A percentile compares a stretch with the other conserved stretches of the same genome.
Conservation (phyloP, 768 basidiomycete genomes). For the Pisolithus sp. region DNA sequence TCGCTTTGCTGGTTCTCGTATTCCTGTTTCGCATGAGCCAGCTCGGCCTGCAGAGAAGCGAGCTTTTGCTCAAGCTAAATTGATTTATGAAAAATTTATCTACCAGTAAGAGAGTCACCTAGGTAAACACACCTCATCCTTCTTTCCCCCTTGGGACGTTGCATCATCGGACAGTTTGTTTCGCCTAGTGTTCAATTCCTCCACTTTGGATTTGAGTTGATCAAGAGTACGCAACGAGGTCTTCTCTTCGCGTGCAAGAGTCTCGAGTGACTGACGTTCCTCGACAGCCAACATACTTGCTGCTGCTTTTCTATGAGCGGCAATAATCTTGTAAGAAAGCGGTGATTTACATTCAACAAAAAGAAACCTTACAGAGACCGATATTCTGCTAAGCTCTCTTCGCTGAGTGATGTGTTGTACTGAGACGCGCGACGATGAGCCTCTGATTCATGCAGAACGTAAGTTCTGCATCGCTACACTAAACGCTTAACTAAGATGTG, state of each 20-base stretch:
- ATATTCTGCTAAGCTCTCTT: conserved; percentile 86
- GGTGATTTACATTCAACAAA: background rate
- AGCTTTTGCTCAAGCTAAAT: conserved; percentile 55
- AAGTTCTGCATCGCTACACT: no score
- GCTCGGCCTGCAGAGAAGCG: conserved; percentile 47
- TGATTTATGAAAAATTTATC: conserved; percentile 14
- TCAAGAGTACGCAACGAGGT: conserved; percentile 55
- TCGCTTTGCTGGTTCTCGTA: conserved; percentile 84
- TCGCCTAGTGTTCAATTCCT: conserved; percentile 54
- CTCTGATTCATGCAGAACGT: conserved; percentile 37
- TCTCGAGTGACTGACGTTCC: conserved; percentile 83
- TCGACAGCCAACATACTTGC: conserved; percentile 77
- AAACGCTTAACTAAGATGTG: no score
- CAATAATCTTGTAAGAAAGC: background rate
- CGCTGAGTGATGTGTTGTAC: conserved; percentile 70
- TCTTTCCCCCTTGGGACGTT: conserved; percentile 40
- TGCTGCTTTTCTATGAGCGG: conserved; percentile 56
- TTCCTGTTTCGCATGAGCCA: conserved; percentile 65
- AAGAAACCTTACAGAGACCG: conserved; percentile 16
- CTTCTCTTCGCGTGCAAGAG: conserved; percentile 78
- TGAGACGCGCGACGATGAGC: conserved; percentile 66
- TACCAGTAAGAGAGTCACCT: background rate
- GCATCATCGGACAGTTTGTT: conserved; percentile 52
- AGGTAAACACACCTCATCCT: conserved; percentile 45
- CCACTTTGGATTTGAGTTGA: conserved; percentile 63